Percentiles rank a stretch among this genome's conserved stretches.
phyloP scores from a whole-genome alignment of 2,329 filamentous ascomycete genomes.

The Diplodia sapinea region DNA sequence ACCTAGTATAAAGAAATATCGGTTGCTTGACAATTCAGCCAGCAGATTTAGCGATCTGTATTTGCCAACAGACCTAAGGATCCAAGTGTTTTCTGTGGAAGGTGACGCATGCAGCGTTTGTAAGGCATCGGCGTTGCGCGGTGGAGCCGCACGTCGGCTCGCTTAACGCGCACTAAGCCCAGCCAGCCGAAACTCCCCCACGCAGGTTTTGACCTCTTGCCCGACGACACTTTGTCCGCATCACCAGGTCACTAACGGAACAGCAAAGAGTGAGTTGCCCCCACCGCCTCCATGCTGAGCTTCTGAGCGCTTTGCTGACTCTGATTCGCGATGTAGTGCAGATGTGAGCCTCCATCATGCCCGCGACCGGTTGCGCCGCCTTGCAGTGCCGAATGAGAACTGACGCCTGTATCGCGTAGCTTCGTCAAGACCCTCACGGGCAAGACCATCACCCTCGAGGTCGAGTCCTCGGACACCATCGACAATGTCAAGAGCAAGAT shows the following conservation, averaged over 20 bases:
- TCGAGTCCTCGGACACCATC: constrained; percentile 98
- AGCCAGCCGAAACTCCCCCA: constrained; percentile 30
- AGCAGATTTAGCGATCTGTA: not conserved
- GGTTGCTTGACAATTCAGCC: not conserved
- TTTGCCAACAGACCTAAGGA: not conserved
- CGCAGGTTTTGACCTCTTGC: constrained; percentile 30
- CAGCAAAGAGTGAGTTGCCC: constrained; percentile 27
- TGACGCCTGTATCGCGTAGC: constrained; percentile 57
- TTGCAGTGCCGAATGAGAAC: constrained; percentile 32
- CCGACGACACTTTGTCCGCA: constrained; percentile 31
- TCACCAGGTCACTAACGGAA: constrained; percentile 32
- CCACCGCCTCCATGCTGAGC: not conserved
- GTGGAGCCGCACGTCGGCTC: constrained; percentile 57
- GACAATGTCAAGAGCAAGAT: constrained; percentile 99
- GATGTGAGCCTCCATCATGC: constrained; percentile 70
- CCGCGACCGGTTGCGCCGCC: constrained; percentile 33
- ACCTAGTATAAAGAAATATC: not conserved
- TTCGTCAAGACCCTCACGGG: constrained; percentile 99
- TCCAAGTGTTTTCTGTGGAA: not conserved
- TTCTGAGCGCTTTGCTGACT: constrained; percentile 26
- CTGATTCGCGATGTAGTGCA: constrained; percentile 68
- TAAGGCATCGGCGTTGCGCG: constrained; percentile 42
- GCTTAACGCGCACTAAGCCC: constrained; percentile 30
- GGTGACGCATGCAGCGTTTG: not conserved
- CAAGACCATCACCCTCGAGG: constrained; percentile 99